Percentiles rank a stretch among this genome's conserved stretches.
phyloP scores from a whole-genome alignment of 2,329 filamentous ascomycete species.

The Teratosphaeria gauchensis region DNA sequence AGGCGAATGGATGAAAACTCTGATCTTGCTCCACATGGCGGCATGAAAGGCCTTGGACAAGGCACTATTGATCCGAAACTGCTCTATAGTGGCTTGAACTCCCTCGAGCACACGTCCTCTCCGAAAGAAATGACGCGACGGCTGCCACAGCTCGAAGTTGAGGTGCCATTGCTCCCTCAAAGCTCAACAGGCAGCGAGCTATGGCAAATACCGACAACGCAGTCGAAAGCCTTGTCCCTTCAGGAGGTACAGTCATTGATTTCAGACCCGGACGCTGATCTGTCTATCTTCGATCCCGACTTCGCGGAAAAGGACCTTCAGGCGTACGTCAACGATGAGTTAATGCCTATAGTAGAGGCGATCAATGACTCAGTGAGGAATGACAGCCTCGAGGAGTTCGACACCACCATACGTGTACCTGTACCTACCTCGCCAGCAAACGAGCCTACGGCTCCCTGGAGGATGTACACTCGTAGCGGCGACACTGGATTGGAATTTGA shows the following conservation, averaged over 20 bases:
- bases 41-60: background rate
- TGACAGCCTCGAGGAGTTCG: slow-evolving; percentile 38
- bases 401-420: slow-evolving; percentile 39
- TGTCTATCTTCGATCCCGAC: slow-evolving; percentile 7
- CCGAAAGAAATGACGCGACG: slow-evolving; percentile 24
- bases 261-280: slow-evolving; percentile 8
- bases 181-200: background rate
- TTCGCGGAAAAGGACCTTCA: slow-evolving; percentile 23
- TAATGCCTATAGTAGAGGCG: slow-evolving; percentile 29
- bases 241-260: slow-evolving; percentile 21
- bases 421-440: slow-evolving; percentile 38
- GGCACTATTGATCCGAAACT: background rate
- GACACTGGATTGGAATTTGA: slow-evolving; percentile 13
- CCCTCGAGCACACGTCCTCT: slow-evolving; percentile 11
- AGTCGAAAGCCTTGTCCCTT: background rate
- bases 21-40: background rate
- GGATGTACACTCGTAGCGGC: slow-evolving; percentile 17
- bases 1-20: slow-evolving; percentile 3
- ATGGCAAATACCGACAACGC: background rate
- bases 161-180: slow-evolving; percentile 36
- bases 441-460: slow-evolving; percentile 39
- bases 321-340: slow-evolving; percentile 24
- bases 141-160: slow-evolving; percentile 32
- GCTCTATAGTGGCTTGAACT: background rate
- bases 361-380: slow-evolving; percentile 28